Evolutionary conservation across 441 rosid genomes (phyloP), one percentile per base, ranked within the genome.

Genomic region (Bocquillonia castaneifolia): DNA sequence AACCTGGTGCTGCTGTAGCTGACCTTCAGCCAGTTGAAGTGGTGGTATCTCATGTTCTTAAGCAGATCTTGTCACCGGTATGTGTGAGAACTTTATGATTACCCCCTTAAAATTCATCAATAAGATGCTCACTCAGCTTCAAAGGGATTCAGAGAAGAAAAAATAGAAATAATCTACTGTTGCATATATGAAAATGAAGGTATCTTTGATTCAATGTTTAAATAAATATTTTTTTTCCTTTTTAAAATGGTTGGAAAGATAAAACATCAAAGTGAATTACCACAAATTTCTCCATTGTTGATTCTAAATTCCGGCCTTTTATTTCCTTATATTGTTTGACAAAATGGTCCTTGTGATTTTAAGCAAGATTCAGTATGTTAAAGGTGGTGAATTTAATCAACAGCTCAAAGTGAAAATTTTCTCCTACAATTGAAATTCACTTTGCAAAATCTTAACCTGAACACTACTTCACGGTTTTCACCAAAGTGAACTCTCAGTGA

Each of bases 1-100:
- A 94, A 81, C 78, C 97, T 67, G 99, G 99, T 63, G 99, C 96
- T 73, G 97, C 94, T 77, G 90, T 94, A 66, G 97, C 83, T 28
- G 97, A 94, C 70, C 74, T 94, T 81, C 97, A 94, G 84, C 89
- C 92, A 60, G 92, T 94, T 64, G 97, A 90, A 54, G 92, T 87
- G 71, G 89, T 94, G 69, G 92, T 94, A 73, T 90, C 97, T 63
- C 96, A 90, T 74, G 85, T 87, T 74, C 97, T 94, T 73, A 82
- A 87, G 68, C 90, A 90, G 79, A 90, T 94, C 74, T 76, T 94
- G 32, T 90, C 90, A 37, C 80, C 72, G 75, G 99, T 94, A 90
- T 75, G 87, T 68, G 18, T 68, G 54, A 18, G 68, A 72, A 28
- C 31, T 29, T 42, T 48, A 31, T 20, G n/a, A 29, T 48, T 32